Percentiles rank a stretch among this genome's conserved stretches.
phyloP scores from a whole-genome alignment of 1,139 yeast genomes.

The Candida mesenterica region DNA sequence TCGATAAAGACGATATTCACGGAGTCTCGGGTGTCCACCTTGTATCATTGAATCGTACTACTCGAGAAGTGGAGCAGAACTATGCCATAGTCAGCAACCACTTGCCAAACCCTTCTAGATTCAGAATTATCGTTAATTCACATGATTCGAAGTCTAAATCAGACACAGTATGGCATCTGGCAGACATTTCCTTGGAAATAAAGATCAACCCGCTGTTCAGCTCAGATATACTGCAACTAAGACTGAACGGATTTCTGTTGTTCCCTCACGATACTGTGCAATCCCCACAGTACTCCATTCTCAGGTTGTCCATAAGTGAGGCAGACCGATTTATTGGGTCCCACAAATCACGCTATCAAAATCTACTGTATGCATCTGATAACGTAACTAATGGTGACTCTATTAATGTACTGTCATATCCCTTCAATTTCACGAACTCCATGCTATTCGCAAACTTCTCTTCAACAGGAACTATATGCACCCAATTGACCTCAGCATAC shows the following conservation, averaged over 20 bases:
- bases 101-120: constrained; percentile 15
- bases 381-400: constrained; percentile 8
- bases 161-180: constrained; percentile 25
- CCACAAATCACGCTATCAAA: constrained; percentile 6
- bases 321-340: constrained; percentile 5
- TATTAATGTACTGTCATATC: constrained; percentile 40
- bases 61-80: constrained; percentile 14
- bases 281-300: constrained; percentile 4
- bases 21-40: constrained; percentile 31
- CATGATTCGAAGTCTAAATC: constrained; percentile 8
- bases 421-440: constrained; percentile 60
- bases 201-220: constrained; percentile 2
- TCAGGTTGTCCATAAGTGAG: constrained; percentile 3
- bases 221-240: constrained; percentile 17
- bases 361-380: constrained; percentile 1
- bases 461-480: constrained; percentile 47
- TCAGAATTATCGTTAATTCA: constrained; percentile 20
- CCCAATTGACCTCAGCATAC: constrained; percentile 27
- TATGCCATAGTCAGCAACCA: constrained; percentile 20
- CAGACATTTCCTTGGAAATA: constrained; percentile 2
- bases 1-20: constrained; percentile 17
- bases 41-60: constrained; percentile 13
- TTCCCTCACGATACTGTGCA: constrained; percentile 26
- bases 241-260: constrained; percentile 25
- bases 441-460: constrained; percentile 51